Evolutionary conservation across 2,329 filamentous ascomycete species (phyloP).

Genomic region (Aspergillus novoparasiticus): DNA sequence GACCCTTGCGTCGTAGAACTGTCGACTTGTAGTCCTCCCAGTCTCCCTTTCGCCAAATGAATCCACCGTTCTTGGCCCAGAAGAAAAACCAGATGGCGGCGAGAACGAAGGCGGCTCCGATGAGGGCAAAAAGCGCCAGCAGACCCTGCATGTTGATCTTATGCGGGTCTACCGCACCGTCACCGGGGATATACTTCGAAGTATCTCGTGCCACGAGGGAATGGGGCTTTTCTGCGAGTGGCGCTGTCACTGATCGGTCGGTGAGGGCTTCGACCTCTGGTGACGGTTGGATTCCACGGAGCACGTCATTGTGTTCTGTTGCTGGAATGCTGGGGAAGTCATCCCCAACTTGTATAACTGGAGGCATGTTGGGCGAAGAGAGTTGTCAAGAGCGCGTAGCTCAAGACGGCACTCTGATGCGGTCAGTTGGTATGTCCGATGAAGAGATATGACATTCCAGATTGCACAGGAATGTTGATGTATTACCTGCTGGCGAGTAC

Average conservation of each 20-base stretch:
- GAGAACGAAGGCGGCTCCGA: constrained; percentile 75
- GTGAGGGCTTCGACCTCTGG: background rate
- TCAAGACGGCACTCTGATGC: constrained; percentile 34
- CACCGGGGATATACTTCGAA: constrained; percentile 30
- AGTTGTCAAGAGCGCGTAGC: constrained; percentile 39
- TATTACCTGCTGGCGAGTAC: constrained; percentile 1
- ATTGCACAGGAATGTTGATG: background rate
- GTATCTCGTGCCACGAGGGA: constrained; percentile 32
- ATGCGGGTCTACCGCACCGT: constrained; percentile 44
- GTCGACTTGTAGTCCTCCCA: constrained; percentile 99
- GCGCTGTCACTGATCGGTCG: background rate
- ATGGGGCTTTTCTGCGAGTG: constrained; percentile 29
- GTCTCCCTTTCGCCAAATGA: constrained; percentile 79
- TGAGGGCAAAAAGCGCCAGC: constrained; percentile 81
- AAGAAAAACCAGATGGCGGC: constrained; percentile 96
- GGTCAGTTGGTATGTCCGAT: constrained; percentile 11
- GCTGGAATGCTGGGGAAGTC: constrained; percentile 25
- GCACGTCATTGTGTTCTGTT: constrained; percentile 15
- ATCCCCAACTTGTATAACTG: constrained; percentile 27
- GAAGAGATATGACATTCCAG: constrained; percentile 12
- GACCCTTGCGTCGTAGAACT: constrained; percentile 82
- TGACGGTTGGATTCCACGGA: constrained; percentile 4
- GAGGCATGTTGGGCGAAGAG: constrained; percentile 31
- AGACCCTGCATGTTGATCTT: constrained; percentile 62
- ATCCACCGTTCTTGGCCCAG: constrained; percentile 95